Conservation (phyloP, 345 rosid species). For the Kernera saxatilis region DNA sequence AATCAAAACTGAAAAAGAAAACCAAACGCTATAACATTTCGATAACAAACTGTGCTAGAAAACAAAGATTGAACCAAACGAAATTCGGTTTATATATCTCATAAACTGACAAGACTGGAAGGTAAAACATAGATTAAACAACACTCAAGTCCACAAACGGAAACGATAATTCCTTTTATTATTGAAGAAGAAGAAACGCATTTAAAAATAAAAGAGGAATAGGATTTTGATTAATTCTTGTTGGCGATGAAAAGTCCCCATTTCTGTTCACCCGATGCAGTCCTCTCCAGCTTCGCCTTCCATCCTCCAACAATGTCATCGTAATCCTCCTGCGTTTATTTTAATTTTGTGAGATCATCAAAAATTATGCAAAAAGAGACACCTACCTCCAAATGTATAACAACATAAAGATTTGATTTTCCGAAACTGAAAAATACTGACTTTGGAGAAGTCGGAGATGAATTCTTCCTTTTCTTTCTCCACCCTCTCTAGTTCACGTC, state of each 20-base stretch:
- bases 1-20: neutral
- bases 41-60: neutral
- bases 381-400: too few species aligned
- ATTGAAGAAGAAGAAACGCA: neutral
- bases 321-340: conserved; percentile 63
- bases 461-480: conserved; percentile 76
- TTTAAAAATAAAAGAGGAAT: neutral
- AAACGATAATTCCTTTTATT: conserved; percentile 7
- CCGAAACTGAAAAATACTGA: conserved; percentile 11
- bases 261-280: conserved; percentile 62
- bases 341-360: neutral
- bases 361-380: too few species aligned
- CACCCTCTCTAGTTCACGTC: conserved; percentile 51
- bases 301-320: conserved; percentile 72
- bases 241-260: conserved; percentile 76
- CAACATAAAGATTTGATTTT: neutral
- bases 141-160: neutral
- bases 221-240: conserved; percentile 9
- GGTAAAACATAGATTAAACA: neutral
- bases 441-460: conserved; percentile 72
- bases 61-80: neutral
- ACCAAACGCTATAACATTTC: neutral
- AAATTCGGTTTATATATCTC: neutral
- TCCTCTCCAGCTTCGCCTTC: conserved; percentile 70
- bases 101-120: neutral